A percentile compares a stretch with the other conserved stretches of the same genome.
Conservation (phyloP, 169 alveolate genomes). For the Plasmodium fragile region DNA sequence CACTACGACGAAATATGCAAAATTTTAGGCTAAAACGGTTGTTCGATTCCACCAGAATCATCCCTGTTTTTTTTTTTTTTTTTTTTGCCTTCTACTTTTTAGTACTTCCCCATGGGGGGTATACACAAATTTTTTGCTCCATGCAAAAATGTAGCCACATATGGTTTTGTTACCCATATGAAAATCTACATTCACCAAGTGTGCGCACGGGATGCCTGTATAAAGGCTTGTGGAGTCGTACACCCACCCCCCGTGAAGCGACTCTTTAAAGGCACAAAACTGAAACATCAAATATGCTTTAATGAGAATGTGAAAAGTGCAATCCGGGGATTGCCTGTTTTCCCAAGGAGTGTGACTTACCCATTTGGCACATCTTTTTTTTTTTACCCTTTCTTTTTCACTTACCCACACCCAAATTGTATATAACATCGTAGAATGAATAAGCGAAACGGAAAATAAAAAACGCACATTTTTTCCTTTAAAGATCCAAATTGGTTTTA, state of each 20-base stretch:
- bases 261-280: not conserved
- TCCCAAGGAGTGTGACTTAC: not conserved
- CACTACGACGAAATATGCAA: conserved; percentile 85
- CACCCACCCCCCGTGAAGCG: not conserved
- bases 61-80: not conserved
- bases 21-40: conserved; percentile 21
- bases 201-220: not conserved
- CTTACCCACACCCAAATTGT: not conserved
- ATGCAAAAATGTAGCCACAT: not conserved
- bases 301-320: not conserved
- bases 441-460: not conserved
- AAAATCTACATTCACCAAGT: not conserved
- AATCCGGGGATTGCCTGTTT: not conserved
- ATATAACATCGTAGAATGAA: not conserved
- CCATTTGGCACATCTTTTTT: not conserved
- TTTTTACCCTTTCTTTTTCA: not conserved
- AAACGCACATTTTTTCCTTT: not conserved
- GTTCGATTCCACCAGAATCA: not conserved
- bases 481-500: not conserved
- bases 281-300: conserved; percentile 1
- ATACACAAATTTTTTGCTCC: not conserved
- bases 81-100: not conserved
- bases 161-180: not conserved
- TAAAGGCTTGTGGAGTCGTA: not conserved
- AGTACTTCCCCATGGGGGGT: not conserved